Percentiles rank a stretch among this genome's conserved stretches.
These are phyloP conservation scores for Dryas octopetala DNA, from an alignment of 306 rosid genomes.

Conservation along the genomic window DNA sequence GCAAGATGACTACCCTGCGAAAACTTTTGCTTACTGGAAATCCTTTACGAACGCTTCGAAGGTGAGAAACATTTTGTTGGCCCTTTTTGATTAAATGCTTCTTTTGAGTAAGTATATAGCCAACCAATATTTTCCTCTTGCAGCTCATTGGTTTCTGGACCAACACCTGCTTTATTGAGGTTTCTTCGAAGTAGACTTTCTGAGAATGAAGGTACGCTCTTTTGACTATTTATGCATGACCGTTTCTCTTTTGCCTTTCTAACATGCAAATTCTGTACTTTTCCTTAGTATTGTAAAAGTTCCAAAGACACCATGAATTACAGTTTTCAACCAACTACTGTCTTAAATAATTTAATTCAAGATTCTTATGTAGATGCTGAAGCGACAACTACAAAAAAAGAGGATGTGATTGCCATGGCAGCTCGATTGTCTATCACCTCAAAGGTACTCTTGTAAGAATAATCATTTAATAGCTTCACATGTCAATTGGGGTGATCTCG, in stretches of 20 bases:
- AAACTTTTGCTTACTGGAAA: slow-evolving; percentile 84
- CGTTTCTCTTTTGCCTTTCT: background rate
- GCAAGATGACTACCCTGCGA: slow-evolving; percentile 89
- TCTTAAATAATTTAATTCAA: slow-evolving; percentile 20
- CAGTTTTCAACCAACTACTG: slow-evolving; percentile 3
- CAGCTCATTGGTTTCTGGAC: slow-evolving; percentile 93
- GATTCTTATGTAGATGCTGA: slow-evolving; percentile 56
- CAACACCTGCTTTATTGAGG: slow-evolving; percentile 69
- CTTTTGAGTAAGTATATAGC: slow-evolving; percentile 20
- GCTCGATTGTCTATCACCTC: slow-evolving; percentile 77
- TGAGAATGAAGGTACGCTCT: slow-evolving; percentile 61
- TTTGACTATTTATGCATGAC: slow-evolving; percentile 21
- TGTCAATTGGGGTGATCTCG: background rate
- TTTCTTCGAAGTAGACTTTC: slow-evolving; percentile 85
- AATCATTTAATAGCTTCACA: background rate
- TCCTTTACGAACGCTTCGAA: slow-evolving; percentile 82
- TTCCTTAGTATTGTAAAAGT: background rate
- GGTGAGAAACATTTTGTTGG: slow-evolving; percentile 45
- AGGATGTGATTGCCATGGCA: slow-evolving; percentile 68
- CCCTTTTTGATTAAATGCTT: slow-evolving; percentile 16
- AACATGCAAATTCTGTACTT: background rate
- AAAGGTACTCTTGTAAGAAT: slow-evolving; percentile 52
- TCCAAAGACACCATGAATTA: background rate
- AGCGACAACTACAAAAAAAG: slow-evolving; percentile 50
- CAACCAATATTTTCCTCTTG: slow-evolving; percentile 26